Percentiles rank a stretch among this genome's conserved stretches.
These are phyloP conservation scores for Physcomitrium patens DNA, from an alignment of 225 moss, liverwort and hornwort species.

Conservation along the genomic window DNA sequence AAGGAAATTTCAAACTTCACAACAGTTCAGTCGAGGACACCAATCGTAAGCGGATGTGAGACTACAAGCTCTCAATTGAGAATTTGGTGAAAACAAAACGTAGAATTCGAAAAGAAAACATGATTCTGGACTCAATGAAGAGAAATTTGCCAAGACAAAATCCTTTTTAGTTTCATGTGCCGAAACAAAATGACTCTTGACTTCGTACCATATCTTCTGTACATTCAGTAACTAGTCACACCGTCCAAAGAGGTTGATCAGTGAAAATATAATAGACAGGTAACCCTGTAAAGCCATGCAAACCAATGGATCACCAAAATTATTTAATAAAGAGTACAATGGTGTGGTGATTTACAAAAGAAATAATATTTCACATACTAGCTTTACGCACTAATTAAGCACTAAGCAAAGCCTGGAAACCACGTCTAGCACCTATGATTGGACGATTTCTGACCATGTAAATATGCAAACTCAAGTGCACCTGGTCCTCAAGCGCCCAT, in stretches of 20 bases:
- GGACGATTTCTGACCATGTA: slow-evolving; percentile 29
- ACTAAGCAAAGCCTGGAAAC: slow-evolving; percentile 13
- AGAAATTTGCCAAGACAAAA: background rate
- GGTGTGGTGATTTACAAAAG: slow-evolving; percentile 13
- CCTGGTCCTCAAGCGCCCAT: slow-evolving; percentile 59
- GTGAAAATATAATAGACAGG: slow-evolving; percentile 10
- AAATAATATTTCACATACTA: slow-evolving; percentile 3
- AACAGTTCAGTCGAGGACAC: slow-evolving; percentile 5
- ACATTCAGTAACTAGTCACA: no score
- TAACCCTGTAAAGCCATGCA: slow-evolving; percentile 9
- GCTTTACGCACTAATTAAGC: slow-evolving; percentile 8
- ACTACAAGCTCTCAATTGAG: background rate
- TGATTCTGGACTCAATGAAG: no score
- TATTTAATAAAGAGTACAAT: slow-evolving; percentile 11
- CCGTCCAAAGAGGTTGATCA: background rate
- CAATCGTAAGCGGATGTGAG: background rate
- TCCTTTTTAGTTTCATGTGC: background rate
- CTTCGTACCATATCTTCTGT: background rate
- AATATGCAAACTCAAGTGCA: slow-evolving; percentile 21
- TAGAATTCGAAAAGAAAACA: no score
- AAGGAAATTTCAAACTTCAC: background rate
- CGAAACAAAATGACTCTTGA: no score
- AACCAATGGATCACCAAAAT: background rate
- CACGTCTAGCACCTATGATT: slow-evolving; percentile 29
- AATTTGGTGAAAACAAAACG: background rate